Evolutionary conservation across 2,329 filamentous ascomycete species (phyloP).

Genomic region (Trichoderma cornu-damae): DNA sequence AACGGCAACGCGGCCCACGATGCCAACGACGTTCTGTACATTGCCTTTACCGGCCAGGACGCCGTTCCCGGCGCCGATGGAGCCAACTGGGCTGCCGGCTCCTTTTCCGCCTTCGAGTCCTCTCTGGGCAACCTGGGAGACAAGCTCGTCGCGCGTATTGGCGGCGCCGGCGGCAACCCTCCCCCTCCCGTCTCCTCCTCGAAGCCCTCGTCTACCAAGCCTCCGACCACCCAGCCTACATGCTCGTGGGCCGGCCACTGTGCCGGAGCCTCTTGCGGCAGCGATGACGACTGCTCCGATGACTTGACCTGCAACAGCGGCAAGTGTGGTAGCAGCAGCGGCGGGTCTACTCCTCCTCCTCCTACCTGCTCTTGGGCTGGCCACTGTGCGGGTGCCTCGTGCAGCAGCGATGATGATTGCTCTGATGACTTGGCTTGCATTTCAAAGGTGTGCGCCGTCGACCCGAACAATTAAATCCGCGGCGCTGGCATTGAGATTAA

Average conservation of each 20-base stretch:
- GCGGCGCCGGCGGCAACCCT: background rate
- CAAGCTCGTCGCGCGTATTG: constrained; percentile 38
- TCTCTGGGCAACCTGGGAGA: constrained; percentile 44
- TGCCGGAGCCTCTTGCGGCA: constrained; percentile 5
- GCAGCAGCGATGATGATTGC: constrained; percentile 13
- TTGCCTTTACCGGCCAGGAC: constrained; percentile 50
- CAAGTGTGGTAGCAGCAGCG: background rate
- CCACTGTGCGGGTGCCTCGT: constrained; percentile 11
- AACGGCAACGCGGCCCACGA: constrained; percentile 42
- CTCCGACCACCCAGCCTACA: background rate
- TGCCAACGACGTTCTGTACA: constrained; percentile 51
- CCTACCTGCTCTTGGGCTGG: constrained; percentile 7
- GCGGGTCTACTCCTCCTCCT: background rate
- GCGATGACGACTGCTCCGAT: constrained; percentile 14
- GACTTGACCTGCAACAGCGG: constrained; percentile 14
- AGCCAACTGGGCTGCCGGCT: constrained; percentile 48
- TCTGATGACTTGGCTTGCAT: constrained; percentile 14
- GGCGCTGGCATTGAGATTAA: background rate
- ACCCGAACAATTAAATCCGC: background rate
- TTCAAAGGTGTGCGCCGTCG: background rate
- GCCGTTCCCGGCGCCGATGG: constrained; percentile 49
- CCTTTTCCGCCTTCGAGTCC: constrained; percentile 39
- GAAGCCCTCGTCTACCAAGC: constrained; percentile 1
- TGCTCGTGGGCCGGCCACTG: constrained; percentile 17
- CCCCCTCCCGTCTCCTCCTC: background rate